Percentiles rank a stretch among this genome's conserved stretches.
Conservation (phyloP, 176 grass and related monocot species). For the Leersia perrieri region DNA sequence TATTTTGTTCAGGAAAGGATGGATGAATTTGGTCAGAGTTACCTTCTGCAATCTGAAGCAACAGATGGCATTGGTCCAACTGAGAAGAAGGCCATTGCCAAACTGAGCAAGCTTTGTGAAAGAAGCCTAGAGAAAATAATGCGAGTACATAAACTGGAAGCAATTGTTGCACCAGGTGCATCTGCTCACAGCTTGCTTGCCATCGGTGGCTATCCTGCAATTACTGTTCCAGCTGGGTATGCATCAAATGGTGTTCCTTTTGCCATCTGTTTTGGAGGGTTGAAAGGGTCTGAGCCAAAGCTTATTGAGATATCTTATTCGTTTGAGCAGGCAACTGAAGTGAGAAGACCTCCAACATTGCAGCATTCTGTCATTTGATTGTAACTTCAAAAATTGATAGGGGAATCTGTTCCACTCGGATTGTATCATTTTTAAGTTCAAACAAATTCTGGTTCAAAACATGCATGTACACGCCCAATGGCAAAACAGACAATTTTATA, state of each 20-base stretch:
- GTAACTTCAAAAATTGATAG: constrained; percentile 2
- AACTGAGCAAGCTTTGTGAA: constrained; percentile 49
- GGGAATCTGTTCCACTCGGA: neutral
- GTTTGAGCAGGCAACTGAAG: constrained; percentile 69
- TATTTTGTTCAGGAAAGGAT: constrained; percentile 60
- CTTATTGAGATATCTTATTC: constrained; percentile 77
- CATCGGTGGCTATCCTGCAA: constrained; percentile 63
- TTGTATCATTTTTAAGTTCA: neutral
- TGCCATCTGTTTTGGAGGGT: constrained; percentile 64
- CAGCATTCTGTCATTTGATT: constrained; percentile 35
- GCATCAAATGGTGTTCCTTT: constrained; percentile 45
- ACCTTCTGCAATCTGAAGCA: constrained; percentile 61
- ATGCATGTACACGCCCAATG: neutral
- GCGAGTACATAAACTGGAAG: constrained; percentile 56
- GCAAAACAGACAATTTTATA: neutral
- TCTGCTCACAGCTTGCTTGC: constrained; percentile 56
- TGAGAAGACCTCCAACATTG: constrained; percentile 54
- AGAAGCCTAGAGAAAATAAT: constrained; percentile 64
- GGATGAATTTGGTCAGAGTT: constrained; percentile 55
- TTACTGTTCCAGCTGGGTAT: constrained; percentile 77
- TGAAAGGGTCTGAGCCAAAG: constrained; percentile 68
- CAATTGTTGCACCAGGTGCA: constrained; percentile 45
- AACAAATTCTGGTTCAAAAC: neutral
- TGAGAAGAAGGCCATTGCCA: constrained; percentile 51
- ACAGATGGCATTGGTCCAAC: constrained; percentile 50